Evolutionary conservation across 2,329 filamentous ascomycete genomes (phyloP), one percentile per base, ranked within the genome.

Genomic region (Colletotrichum trifolii): DNA sequence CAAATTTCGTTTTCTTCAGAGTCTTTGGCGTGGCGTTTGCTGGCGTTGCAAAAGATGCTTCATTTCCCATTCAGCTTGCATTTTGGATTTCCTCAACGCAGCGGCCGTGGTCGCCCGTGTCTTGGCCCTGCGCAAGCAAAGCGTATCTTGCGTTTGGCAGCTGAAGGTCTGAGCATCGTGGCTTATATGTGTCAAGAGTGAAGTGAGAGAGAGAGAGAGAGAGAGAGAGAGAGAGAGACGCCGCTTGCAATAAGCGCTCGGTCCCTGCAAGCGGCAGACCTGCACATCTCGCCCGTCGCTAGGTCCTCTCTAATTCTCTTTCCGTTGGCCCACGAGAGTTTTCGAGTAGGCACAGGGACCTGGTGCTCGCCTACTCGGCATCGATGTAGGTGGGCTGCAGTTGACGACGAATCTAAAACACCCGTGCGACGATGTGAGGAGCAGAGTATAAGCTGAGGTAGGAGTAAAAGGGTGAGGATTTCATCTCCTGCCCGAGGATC

Each of bases 111-210:
- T 62, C 58, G 58, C 46, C 58, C 58, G 46, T 61, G 62, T 56
- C 58, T 65, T 62, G 62, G 58, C 62, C 34, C 62, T 65, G 62
- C 52, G 62, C 38, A 56, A 62, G 57, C 36, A 65, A 55, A 65
- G 62, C 62, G 57, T 62, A 65, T 65, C 62, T 62, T 53, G 62
- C 62, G 58, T 62, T 62, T 56, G 62, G 62, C 58, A 55, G 62
- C 58, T 50, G 54, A 46, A 39, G 35, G 58, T 62, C 62, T 56
- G 58, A 62, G 58, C 62, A 65, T 1, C 15, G 62, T 65, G 62
- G 62, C 62, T 65, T 39, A 55, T 62, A 53, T 47, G 61, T 64
- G 50, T 64, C 61, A 55, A 45, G 40, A 13, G 38, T 12, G 11
- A 17, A 43, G 11, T 8, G 17, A 17, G 25, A 4, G 25, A 35